Evolutionary conservation across 257 asterid species (phyloP).

Genomic region (Nicotiana tomentosiformis): DNA sequence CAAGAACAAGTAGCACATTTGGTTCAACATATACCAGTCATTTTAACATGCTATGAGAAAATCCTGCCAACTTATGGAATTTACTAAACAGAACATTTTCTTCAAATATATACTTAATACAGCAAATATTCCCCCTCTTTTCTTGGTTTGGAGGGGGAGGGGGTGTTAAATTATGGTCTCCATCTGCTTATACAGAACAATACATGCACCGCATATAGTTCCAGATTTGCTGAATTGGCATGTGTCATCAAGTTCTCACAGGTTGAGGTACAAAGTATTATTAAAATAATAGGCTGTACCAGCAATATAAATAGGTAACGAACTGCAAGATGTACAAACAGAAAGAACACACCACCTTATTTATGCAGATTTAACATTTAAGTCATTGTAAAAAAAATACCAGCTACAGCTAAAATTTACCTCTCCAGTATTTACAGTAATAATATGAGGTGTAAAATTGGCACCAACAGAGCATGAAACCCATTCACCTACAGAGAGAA

Average conservation of each 20-base stretch:
- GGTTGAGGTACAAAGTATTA: not conserved
- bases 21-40: not conserved
- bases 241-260: not conserved
- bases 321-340: not conserved
- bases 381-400: not conserved
- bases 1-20: not conserved
- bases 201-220: not conserved
- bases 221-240: not conserved
- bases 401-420: constrained; percentile 22
- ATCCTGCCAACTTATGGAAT: not conserved
- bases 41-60: not conserved
- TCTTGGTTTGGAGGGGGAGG: not conserved
- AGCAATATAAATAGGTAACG: not conserved
- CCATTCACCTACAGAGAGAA: constrained; percentile 61
- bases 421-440: constrained; percentile 85
- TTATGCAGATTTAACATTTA: not conserved
- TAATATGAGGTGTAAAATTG: constrained; percentile 77
- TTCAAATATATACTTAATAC: not conserved
- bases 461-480: constrained; percentile 80
- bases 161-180: not conserved
- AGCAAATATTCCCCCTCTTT: not conserved
- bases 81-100: not conserved
- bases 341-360: not conserved
- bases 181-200: not conserved
- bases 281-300: not conserved